A percentile compares a stretch with the other conserved stretches of the same genome.
Conservation (phyloP, 2,329 filamentous ascomycete species). For the Drechslerella coelobrocha region DNA sequence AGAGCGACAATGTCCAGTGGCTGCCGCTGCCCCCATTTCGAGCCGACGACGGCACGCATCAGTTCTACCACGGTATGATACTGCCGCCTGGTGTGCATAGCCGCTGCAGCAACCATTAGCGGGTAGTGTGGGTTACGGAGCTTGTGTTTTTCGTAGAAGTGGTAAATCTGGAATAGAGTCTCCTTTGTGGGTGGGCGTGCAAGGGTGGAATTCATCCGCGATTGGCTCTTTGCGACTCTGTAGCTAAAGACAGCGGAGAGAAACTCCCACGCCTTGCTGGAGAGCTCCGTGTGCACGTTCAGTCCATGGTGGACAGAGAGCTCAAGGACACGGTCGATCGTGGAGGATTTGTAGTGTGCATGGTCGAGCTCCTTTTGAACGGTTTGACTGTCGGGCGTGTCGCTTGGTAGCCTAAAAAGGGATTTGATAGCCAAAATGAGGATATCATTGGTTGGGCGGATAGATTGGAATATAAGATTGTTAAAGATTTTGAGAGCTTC, state of each 20-base stretch:
- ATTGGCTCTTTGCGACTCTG: slow-evolving; percentile 10
- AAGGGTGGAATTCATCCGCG: slow-evolving; percentile 17
- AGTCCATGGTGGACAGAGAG: slow-evolving; percentile 30
- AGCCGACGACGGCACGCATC: slow-evolving; percentile 51
- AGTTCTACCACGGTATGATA: slow-evolving; percentile 50
- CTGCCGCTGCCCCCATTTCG: slow-evolving; percentile 46
- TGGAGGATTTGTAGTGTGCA: slow-evolving; percentile 18
- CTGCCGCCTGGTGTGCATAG: slow-evolving; percentile 39
- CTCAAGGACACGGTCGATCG: slow-evolving; percentile 32
- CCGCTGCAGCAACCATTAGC: slow-evolving; percentile 51
- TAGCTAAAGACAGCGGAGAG: slow-evolving; percentile 36
- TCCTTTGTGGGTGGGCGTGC: slow-evolving; percentile 13
- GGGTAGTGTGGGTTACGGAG: slow-evolving; percentile 52
- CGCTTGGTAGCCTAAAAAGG: slow-evolving; percentile 21
- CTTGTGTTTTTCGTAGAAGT: slow-evolving; percentile 48
- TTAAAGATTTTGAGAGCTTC: slow-evolving; percentile 36
- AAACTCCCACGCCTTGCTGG: slow-evolving; percentile 24
- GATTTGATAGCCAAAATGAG: slow-evolving; percentile 39
- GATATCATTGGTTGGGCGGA: slow-evolving; percentile 29
- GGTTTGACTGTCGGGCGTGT: background rate
- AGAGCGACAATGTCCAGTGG: slow-evolving; percentile 52
- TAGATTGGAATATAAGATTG: slow-evolving; percentile 23
- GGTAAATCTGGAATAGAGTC: slow-evolving; percentile 47
- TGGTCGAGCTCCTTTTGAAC: slow-evolving; percentile 16
- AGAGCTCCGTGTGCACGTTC: slow-evolving; percentile 24